Percentiles rank a stretch among this genome's conserved stretches.
Conservation (phyloP, 306 rosid genomes). For the Glycine tomentella region DNA sequence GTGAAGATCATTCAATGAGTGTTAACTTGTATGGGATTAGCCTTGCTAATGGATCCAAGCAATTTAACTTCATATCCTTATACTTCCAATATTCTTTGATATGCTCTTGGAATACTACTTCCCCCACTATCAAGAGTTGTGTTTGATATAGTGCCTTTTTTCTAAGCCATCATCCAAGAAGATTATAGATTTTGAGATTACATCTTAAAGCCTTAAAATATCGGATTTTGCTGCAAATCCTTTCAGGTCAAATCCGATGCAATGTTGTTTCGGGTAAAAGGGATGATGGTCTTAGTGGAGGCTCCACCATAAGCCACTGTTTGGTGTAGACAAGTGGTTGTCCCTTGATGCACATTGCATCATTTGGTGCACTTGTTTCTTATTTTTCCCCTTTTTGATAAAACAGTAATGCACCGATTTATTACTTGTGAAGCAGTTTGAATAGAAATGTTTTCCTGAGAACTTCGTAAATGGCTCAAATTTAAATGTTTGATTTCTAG, state of each 20-base stretch:
- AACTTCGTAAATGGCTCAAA: background rate
- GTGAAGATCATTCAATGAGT: background rate
- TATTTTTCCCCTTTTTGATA: background rate
- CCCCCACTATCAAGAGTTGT: background rate
- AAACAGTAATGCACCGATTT: background rate
- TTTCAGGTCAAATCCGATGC: no score
- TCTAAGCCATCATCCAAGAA: background rate
- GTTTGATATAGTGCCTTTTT: background rate
- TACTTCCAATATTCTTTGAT: background rate
- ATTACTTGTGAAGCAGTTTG: background rate
- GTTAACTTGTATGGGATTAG: no score
- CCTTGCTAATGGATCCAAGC: constrained; percentile 8
- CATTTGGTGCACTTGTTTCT: background rate
- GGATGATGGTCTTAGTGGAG: background rate
- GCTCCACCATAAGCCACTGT: no score
- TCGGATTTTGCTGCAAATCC: no score
- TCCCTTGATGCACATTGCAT: background rate
- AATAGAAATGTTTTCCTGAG: background rate
- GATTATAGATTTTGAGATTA: constrained; percentile 22
- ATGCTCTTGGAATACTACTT: background rate
- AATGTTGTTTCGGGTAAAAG: background rate
- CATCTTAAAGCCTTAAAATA: background rate
- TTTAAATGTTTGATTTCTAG: background rate
- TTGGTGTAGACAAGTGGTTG: no score
- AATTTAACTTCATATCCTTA: background rate